Base-by-base conservation (phyloP, 2,329 filamentous ascomycete species). In the Penicillium sp. region DNA sequence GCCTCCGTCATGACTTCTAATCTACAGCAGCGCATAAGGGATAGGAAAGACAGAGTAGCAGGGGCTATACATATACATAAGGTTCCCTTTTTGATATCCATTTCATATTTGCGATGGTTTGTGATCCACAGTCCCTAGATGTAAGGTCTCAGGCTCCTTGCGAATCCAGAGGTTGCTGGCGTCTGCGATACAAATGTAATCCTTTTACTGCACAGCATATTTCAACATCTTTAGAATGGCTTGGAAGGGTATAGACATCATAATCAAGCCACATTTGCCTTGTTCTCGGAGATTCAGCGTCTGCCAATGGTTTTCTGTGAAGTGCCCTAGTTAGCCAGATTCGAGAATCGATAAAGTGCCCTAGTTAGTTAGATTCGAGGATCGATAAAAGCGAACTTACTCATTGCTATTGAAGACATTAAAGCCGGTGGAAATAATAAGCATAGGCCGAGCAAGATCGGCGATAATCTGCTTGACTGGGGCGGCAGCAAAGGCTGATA, bases 391-490 rank as follows among this genome's bases (percentile, higher is more conserved):
- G 41, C 43, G 42, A 50, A 53, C 53, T 54, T 57, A 58, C 56
- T 52, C 51, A 47, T 55, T 45, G 22, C 13, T 10, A 49, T 57
- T 55, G 24, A 57, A 58, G 49, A 53, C 44, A 1, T 37, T 29
- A 53, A 53, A 52, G 46, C 54, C 46, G 22, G 53, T 54, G 32
- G 54, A 57, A 52, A 58, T 57, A 40, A 58, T 58, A 6, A 58
- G 52, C 19, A 46, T 8, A 48, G 54, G 54, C 35, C 56, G 54
- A 52, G 48, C 51, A 44, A 58, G 41, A 53, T 58, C 56, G 34
- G 56, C 56, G 48, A 58, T 55, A 26, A 58, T 58, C 52, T 58
- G 54, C 54, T 57, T 58, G 22, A 58, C 50, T 49, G 50, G 56
- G 13, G 53, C 54, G 47, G 54, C 51, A 54, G 51, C 29, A 55